phyloP scores from a whole-genome alignment of 202 grass and related monocot species.

The Hordeum pubiflorum region DNA sequence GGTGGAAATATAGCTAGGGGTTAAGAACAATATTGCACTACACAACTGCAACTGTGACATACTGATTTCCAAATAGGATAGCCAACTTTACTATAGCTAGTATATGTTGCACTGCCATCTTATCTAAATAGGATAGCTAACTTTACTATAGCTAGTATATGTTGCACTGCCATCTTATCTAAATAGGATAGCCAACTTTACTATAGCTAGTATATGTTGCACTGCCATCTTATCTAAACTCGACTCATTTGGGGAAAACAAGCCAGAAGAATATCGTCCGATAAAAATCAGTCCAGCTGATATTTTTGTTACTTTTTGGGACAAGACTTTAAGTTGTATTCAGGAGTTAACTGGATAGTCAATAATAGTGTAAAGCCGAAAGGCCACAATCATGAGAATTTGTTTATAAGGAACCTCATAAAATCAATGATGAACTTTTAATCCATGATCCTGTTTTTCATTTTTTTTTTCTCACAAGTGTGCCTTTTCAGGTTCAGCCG shows the following conservation, averaged over 20 bases:
- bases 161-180: neutral
- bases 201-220: neutral
- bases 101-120: neutral
- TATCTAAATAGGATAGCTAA: neutral
- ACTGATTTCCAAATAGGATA: neutral
- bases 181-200: neutral
- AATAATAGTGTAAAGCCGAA: neutral
- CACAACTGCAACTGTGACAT: neutral
- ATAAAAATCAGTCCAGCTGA: neutral
- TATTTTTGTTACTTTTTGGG: slow-evolving; percentile 9
- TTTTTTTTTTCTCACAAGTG: neutral
- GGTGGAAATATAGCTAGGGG: slow-evolving; percentile 1
- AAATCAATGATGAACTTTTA: neutral
- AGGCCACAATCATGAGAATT: neutral
- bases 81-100: neutral
- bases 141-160: slow-evolving; percentile 6
- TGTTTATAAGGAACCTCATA: neutral
- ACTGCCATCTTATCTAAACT: neutral
- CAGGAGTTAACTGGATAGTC: neutral
- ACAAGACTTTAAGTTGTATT: neutral
- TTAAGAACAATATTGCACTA: neutral
- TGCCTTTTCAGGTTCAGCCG: slow-evolving; percentile 64
- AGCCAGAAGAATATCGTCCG: neutral
- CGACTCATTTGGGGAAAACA: neutral
- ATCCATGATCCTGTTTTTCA: neutral